Evolutionary conservation across 2,329 filamentous ascomycete genomes (phyloP), one percentile per base, ranked within the genome.

Genomic region (Fusarium denticulatum): DNA sequence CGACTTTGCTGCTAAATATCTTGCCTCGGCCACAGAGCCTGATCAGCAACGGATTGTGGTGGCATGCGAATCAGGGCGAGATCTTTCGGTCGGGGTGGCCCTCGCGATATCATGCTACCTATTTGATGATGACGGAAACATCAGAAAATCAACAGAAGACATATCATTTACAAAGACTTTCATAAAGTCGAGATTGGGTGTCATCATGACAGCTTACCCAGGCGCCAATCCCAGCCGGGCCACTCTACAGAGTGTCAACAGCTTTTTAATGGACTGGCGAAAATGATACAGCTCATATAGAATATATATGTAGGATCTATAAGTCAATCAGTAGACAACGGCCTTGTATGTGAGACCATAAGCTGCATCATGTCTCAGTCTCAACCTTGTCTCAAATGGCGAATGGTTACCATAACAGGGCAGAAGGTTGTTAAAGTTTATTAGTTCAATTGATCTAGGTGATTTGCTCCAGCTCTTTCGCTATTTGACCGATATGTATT

Each of bases 171-270:
- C 90, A 80, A 98, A 99, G 82, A 86, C 87, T 14, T 86, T 92
- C 56, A 95, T 98, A 79, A 92, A 93, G 76, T 89, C 91, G 75
- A 88, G 92, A 59, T 86, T 98, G 37, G 92, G 93, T n/a, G 93
- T 91, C 86, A 93, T 98, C 76, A 94, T 96, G 81, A 92, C 91
- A 10, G 90, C 89, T 1, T 92, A 92, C 79, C 92, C 95, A 2
- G 91, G 93, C 74, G 93, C 92, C 6, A 97, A 97, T 79, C 95
- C 96, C 0, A 95, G 92, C 71, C 87, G 96, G 40, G 88, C 93
- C 28, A 98, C 95, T 0, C 84, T 98, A 42, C 95, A 98, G 82
- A 96, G 94, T 75, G 92, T 98, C 10, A 98, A 98, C 82, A 93
- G 93, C 62, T 97, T 94, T 78, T 83, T 98, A 58, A 96, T 98